Base-by-base conservation (phyloP, 176 grass and related monocot genomes). In the Pharus latifolius region DNA sequence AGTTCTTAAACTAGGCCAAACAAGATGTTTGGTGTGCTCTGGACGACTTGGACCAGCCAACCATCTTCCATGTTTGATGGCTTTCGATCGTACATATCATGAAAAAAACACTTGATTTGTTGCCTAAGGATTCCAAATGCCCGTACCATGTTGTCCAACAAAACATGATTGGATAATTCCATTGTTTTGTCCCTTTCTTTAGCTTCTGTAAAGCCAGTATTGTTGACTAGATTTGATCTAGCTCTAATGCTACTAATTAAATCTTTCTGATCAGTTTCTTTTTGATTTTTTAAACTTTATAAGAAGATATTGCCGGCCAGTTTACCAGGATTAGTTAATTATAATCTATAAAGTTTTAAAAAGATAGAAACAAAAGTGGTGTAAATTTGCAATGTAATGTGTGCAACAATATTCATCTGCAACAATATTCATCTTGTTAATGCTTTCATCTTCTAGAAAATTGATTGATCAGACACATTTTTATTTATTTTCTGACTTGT, bases 231-330 rank as follows among this genome's bases (percentile, higher is more conserved):
- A 49, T 61, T 85, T 63, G 63, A 60, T 69, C 40, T 49, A 85
- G 70, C 10, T 15, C 49, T 65, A 9, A 38, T 38, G 6, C 15
- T 70, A 56, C 65, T 63, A 81, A 65, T 18, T n/a, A 56, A 35
- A 80, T 55, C 55, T 61, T 38, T 44, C 29, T 9, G 67, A 33
- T 38, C 2, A 6, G n/a, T 56, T 50, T 56, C 49, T 80, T 80
- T 57, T 57, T 38, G 6, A 4, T 38, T 24, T 25, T 42, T 10
- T 13, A 33, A 65, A 48, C 64, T 56, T 80, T 76, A 65, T 2
- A 2, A 29, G 57, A 71, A 58, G 58, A 81, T 22, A 43, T 49
- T 80, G 83, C 70, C 64, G 64, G 64, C 56, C 83, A 81, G n/a
- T 76, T 42, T 57, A 51, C 15, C 26, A 59, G 17, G 30, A 25